A percentile compares a stretch with the other conserved stretches of the same genome.
These are phyloP conservation scores for Cyberlindnera xylosilytica DNA, from an alignment of 805 yeast genomes.

Conservation along the genomic window DNA sequence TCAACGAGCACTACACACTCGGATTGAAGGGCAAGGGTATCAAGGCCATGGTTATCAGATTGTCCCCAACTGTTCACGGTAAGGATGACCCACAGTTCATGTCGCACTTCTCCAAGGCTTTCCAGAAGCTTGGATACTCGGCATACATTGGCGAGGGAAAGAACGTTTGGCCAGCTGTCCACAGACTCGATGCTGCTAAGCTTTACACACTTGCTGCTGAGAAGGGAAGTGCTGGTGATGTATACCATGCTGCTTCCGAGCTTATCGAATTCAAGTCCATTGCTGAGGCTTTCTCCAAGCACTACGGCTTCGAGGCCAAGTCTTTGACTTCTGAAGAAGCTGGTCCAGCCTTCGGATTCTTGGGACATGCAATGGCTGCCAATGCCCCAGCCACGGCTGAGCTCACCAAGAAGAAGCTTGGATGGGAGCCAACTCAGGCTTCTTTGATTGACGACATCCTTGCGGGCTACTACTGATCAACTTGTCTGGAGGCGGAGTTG, in stretches of 20 bases:
- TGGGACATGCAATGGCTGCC: constrained; percentile 15
- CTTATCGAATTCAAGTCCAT: constrained; percentile 26
- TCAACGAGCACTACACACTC: constrained; percentile 17
- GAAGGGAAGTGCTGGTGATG: not conserved
- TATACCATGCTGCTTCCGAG: constrained; percentile 29
- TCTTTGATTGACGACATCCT: not conserved
- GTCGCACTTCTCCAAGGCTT: constrained; percentile 22
- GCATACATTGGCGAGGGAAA: constrained; percentile 36
- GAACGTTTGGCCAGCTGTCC: constrained; percentile 33
- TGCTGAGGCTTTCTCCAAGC: constrained; percentile 27
- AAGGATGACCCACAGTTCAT: constrained; percentile 29
- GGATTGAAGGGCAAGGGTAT: constrained; percentile 28
- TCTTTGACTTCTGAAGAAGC: constrained; percentile 14
- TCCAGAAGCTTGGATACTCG: constrained; percentile 32
- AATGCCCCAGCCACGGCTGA: constrained; percentile 20
- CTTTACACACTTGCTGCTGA: constrained; percentile 27
- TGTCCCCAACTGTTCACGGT: constrained; percentile 38
- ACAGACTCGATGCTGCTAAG: constrained; percentile 33
- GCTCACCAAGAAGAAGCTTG: constrained; percentile 23
- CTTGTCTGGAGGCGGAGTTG: too few relatives aligned
- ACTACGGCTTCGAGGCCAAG: constrained; percentile 16
- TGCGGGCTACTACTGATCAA: too few relatives aligned
- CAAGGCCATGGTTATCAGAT: constrained; percentile 25
- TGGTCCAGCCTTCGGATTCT: constrained; percentile 1
- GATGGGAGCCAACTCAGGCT: constrained; percentile 28